These are phyloP conservation scores for Westerdykella aurantiaca DNA, from an alignment of 2,329 filamentous ascomycete genomes.

Conservation along the genomic window DNA sequence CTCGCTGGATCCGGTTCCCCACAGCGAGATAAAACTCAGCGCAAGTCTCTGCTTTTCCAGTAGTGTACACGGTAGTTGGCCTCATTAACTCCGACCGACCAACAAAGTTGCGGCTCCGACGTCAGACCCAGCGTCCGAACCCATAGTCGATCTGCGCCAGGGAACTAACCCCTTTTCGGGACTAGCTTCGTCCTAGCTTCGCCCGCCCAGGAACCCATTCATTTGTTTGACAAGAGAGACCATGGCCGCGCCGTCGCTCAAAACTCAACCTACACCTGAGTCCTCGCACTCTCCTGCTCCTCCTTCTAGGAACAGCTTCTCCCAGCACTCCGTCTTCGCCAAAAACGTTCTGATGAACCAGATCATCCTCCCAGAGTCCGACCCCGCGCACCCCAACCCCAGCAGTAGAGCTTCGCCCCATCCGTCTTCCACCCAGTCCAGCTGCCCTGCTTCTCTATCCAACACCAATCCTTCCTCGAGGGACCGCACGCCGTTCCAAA, in stretches of 20 bases:
- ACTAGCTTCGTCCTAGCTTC: too few relatives aligned
- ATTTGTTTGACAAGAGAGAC: too few relatives aligned
- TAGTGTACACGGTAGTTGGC: background rate
- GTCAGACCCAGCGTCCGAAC: too few relatives aligned
- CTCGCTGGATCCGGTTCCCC: too few relatives aligned
- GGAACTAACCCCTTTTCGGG: too few relatives aligned
- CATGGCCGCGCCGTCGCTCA: background rate
- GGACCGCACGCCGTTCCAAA: slow-evolving; percentile 2
- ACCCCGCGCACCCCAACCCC: slow-evolving; percentile 14
- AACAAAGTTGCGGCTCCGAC: too few relatives aligned
- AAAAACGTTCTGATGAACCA: slow-evolving; percentile 48
- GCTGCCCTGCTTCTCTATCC: background rate
- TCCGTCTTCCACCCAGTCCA: slow-evolving; percentile 14
- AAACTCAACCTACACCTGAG: slow-evolving; percentile 12
- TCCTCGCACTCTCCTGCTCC: slow-evolving; percentile 16
- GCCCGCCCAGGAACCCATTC: too few relatives aligned
- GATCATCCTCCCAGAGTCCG: slow-evolving; percentile 20
- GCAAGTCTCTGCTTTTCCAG: background rate
- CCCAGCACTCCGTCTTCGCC: slow-evolving; percentile 47
- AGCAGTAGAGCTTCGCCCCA: slow-evolving; percentile 13
- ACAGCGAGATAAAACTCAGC: background rate
- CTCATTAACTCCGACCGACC: too few relatives aligned
- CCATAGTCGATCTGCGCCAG: too few relatives aligned
- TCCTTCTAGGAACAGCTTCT: slow-evolving; percentile 15
- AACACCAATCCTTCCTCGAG: slow-evolving; percentile 1